Percentiles rank a stretch among this genome's conserved stretches.
phyloP scores from a whole-genome alignment of 2,329 filamentous ascomycete species.

The Penicillium sp. region DNA sequence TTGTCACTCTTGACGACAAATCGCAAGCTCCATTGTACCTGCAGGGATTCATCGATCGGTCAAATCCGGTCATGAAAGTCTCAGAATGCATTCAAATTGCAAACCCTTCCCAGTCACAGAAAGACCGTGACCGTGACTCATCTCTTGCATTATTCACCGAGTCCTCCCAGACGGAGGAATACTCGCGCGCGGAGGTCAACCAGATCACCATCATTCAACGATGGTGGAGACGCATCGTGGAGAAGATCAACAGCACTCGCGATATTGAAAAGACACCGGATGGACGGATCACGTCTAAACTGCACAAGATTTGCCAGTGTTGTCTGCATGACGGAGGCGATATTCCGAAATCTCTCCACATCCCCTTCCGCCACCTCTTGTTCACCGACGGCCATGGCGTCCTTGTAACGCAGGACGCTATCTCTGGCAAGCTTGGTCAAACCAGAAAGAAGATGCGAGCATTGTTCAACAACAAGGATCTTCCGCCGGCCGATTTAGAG shows the following conservation, averaged over 20 bases:
- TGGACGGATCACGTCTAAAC: not conserved
- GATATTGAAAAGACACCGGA: not conserved
- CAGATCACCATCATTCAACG: constrained; percentile 14
- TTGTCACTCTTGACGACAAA: constrained; percentile 18
- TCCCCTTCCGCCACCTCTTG: not conserved
- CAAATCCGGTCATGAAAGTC: not conserved
- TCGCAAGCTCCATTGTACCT: not conserved
- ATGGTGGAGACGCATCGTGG: constrained; percentile 15
- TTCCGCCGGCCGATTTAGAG: not conserved
- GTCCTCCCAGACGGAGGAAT: constrained; percentile 3
- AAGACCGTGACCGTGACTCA: too few species aligned
- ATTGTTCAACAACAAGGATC: not conserved
- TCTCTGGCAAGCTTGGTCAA: not conserved
- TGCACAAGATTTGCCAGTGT: constrained; percentile 3
- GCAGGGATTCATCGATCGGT: not conserved
- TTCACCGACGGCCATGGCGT: not conserved
- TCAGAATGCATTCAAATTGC: not conserved
- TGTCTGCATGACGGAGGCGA: not conserved
- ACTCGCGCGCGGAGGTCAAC: constrained; percentile 5
- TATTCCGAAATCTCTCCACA: not conserved
- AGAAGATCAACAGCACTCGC: constrained; percentile 2
- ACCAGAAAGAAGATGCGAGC: not conserved
- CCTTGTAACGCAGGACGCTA: not conserved
- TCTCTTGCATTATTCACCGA: too few species aligned
- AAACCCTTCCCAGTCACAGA: not conserved